Evolutionary conservation across 2,329 filamentous ascomycete species (phyloP).

Genomic region (Sporothrix sp.): DNA sequence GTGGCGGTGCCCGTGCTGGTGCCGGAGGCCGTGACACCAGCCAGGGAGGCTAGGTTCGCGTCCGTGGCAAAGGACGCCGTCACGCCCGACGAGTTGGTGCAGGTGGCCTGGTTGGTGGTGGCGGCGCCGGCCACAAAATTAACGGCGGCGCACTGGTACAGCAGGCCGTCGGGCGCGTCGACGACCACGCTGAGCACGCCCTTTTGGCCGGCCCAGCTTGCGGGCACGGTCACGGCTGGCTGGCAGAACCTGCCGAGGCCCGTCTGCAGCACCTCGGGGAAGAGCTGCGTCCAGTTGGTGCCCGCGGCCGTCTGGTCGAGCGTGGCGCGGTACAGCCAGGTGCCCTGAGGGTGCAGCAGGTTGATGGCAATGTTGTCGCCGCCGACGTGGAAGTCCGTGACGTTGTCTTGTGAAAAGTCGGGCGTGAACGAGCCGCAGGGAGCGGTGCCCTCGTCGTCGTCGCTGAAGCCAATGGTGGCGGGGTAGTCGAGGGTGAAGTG

Average conservation of each 20-base stretch:
- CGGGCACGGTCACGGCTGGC: slow-evolving; percentile 37
- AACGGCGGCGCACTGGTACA: slow-evolving; percentile 38
- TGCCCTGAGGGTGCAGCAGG: slow-evolving; percentile 42
- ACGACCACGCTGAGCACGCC: slow-evolving; percentile 45
- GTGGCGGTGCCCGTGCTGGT: slow-evolving; percentile 12
- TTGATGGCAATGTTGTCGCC: slow-evolving; percentile 42
- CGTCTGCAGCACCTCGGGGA: slow-evolving; percentile 43
- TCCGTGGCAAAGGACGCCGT: slow-evolving; percentile 25
- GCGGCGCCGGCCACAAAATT: slow-evolving; percentile 41
- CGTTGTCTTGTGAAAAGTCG: slow-evolving; percentile 30
- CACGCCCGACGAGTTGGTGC: slow-evolving; percentile 32
- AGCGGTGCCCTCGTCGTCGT: slow-evolving; percentile 33
- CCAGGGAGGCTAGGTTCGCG: slow-evolving; percentile 24
- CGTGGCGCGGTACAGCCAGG: slow-evolving; percentile 50
- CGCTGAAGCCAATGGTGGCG: slow-evolving; percentile 37
- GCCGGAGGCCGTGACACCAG: slow-evolving; percentile 12
- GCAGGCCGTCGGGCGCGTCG: slow-evolving; percentile 43
- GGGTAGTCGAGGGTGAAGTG: slow-evolving; percentile 47
- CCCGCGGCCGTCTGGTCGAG: slow-evolving; percentile 35
- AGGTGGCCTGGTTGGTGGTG: slow-evolving; percentile 20
- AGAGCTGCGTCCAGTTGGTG: slow-evolving; percentile 45
- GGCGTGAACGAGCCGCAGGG: slow-evolving; percentile 48
- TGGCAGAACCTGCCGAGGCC: slow-evolving; percentile 47
- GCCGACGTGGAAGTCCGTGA: slow-evolving; percentile 46
- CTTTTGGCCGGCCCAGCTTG: slow-evolving; percentile 42